Base-by-base conservation (phyloP, 2,329 filamentous ascomycete genomes). In the Clonostachys chloroleuca region DNA sequence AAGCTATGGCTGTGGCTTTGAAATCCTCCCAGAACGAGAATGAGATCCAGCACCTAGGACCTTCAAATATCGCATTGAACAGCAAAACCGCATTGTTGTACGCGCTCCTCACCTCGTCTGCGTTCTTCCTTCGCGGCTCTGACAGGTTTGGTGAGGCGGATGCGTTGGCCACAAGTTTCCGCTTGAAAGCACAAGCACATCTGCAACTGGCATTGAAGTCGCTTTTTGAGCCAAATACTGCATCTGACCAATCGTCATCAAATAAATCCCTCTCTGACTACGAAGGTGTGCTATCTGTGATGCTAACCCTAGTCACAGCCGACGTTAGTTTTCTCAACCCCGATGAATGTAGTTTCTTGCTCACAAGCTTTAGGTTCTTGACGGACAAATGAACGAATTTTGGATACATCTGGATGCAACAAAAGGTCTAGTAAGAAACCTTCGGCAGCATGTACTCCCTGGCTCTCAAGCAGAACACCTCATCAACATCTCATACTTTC, bases 351-450 rank as follows among this genome's bases (percentile, higher is more conserved):
- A 30, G 24, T 9, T 30, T 30, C 9, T 30, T 30, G 24, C 24
- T 30, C 24, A 30, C 24, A 30, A 30, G 8, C 8, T 30, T 30
- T 30, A 30, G 24, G 24, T 30, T 16, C 37, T 50, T 18, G 48
- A 47, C 40, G 48, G 48, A 18, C 48, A 50, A 17, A 50, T 50
- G 48, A 47, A 20, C 45, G 48, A 50, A 34, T 50, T 50, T 24
- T 50, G 45, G 48, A 50, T 50, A 33, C 48, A 50, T 41, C 36
- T 50, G 4, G 42, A 50, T 14, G 48, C 44, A 12, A 42, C 48
- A 35, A 36, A 44, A 13, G 40, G 42, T 12, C 35, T 50, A 3
- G 37, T 39, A 10, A 36, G 16, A 30, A 30, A 30, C 24, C 24
- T 30, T 30, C 24, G 24, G 9, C 24, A 30, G 24, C 24, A 30